These are phyloP conservation scores for Tylopilus subfusipes DNA, from an alignment of 768 basidiomycete species.

Conservation along the genomic window DNA sequence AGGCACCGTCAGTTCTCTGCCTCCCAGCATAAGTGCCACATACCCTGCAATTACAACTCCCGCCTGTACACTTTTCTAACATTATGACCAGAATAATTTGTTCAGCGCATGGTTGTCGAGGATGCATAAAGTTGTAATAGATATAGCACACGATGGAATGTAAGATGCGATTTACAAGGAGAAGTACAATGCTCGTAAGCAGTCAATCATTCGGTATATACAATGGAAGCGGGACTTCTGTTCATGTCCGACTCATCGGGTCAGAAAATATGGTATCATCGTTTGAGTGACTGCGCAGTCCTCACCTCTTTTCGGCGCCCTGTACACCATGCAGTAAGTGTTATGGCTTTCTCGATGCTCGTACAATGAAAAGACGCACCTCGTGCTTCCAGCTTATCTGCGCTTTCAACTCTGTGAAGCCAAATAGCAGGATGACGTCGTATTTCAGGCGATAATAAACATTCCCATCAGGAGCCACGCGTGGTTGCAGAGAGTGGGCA, in stretches of 20 bases:
- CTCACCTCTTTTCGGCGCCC: conserved; percentile 21
- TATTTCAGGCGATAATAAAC: conserved; percentile 20
- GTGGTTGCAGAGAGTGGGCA: not conserved
- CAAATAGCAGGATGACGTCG: conserved; percentile 39
- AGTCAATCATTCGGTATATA: conserved; percentile 14
- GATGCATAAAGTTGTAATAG: no score
- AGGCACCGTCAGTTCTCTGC: no score
- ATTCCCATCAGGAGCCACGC: not conserved
- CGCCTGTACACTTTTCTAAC: no score
- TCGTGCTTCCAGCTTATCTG: conserved; percentile 37
- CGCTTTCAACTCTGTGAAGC: conserved; percentile 43
- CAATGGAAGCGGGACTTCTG: conserved; percentile 20
- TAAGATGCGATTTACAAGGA: not conserved
- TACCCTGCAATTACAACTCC: no score
- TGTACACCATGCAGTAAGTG: not conserved
- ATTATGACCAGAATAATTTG: no score
- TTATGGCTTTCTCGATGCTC: not conserved
- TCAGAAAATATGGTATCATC: not conserved
- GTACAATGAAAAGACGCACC: conserved; percentile 2
- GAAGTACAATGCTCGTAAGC: not conserved
- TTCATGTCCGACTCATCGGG: not conserved
- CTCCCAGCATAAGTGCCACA: no score
- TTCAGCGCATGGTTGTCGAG: no score
- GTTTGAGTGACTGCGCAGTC: not conserved
- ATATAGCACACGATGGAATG: no score